Conservation (phyloP, 192 early-diverging fungal species). For the Kickxella alabastrina region DNA sequence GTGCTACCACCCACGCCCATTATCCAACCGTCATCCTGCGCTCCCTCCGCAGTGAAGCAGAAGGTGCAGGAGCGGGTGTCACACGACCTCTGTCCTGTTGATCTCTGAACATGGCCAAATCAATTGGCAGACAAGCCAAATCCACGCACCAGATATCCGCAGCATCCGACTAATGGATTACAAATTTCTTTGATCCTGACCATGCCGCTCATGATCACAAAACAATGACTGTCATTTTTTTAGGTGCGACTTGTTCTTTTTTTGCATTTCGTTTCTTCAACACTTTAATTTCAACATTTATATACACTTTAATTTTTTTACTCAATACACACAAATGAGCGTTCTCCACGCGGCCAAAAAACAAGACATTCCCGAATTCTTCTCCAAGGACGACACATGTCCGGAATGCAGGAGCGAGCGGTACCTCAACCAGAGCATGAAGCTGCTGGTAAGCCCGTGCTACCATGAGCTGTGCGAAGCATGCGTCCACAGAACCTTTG, state of each 20-base stretch:
- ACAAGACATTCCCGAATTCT: conserved; percentile 37
- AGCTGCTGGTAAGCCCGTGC: conserved; percentile 87
- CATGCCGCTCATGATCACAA: too few species aligned
- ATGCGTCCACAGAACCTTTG: conserved; percentile 84
- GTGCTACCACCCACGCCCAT: too few species aligned
- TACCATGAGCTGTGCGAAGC: conserved; percentile 96
- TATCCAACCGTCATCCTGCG: too few species aligned
- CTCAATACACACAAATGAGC: conserved; percentile 20
- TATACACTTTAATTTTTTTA: not conserved
- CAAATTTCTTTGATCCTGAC: too few species aligned
- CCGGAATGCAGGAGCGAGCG: conserved; percentile 81
- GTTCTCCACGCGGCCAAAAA: conserved; percentile 28
- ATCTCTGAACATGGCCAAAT: too few species aligned
- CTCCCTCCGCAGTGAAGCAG: too few species aligned
- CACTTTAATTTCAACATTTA: not conserved
- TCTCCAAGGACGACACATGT: conserved; percentile 49
- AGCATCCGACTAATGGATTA: too few species aligned
- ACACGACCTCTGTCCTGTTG: too few species aligned
- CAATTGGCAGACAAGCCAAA: too few species aligned
- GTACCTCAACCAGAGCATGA: conserved; percentile 83
- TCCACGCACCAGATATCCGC: too few species aligned
- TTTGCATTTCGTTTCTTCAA: not conserved
- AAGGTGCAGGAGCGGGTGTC: too few species aligned
- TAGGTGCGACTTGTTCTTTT: not conserved
- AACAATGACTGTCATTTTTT: too few species aligned